Evolutionary conservation across 192 early-diverging fungal species (phyloP).

Genomic region (Haplosporangium gracile): DNA sequence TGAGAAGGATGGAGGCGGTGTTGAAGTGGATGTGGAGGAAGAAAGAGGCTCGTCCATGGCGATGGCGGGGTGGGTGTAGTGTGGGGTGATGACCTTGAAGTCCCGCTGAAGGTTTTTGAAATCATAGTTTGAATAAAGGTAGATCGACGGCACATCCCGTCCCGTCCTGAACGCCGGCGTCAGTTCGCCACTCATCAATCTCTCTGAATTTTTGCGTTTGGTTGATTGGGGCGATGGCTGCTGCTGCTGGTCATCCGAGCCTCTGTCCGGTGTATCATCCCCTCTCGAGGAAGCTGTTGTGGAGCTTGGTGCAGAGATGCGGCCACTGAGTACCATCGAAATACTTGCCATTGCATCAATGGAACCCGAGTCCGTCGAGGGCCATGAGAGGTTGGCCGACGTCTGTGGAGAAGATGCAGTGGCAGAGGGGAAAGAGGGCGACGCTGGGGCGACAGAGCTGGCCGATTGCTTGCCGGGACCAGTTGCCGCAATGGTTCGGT

Average conservation of each 20-base stretch:
- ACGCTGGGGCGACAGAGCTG: neutral
- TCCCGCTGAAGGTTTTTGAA: conserved; percentile 28
- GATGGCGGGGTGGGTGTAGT: conserved; percentile 13
- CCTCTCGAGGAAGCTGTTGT: conserved; percentile 7
- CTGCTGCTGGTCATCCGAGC: neutral
- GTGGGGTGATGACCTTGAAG: conserved; percentile 27
- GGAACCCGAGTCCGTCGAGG: neutral
- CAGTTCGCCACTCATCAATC: conserved; percentile 23
- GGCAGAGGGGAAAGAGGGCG: conserved; percentile 24
- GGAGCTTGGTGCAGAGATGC: conserved; percentile 19
- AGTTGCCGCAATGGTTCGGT: conserved; percentile 24
- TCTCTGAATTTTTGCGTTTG: conserved; percentile 7
- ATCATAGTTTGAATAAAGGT: conserved; percentile 31
- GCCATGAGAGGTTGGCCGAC: conserved; percentile 10
- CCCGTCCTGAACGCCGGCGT: conserved; percentile 21
- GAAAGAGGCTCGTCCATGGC: neutral
- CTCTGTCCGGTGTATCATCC: neutral
- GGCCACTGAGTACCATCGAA: conserved; percentile 17
- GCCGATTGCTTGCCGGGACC: conserved; percentile 24
- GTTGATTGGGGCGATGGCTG: neutral
- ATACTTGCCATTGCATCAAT: conserved; percentile 29
- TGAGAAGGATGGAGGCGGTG: conserved; percentile 23
- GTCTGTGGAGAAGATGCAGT: conserved; percentile 15
- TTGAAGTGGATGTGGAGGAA: neutral
- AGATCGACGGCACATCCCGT: conserved; percentile 15